Conservation (phyloP, 192 early-diverging fungal genomes). For the Entomortierella parvispora region DNA sequence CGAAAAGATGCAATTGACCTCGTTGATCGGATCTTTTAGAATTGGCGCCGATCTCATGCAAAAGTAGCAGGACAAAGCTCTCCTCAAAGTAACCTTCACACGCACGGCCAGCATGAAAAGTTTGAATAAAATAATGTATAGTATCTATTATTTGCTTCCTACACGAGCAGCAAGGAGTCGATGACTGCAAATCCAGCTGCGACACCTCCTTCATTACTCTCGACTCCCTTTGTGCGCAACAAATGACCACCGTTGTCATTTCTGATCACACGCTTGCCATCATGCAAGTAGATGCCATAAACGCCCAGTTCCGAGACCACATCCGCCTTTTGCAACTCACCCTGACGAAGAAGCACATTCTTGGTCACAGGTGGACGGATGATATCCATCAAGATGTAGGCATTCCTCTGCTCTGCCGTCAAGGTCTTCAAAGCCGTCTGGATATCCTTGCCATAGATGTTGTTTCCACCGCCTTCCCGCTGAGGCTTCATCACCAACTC, state of each 20-base stretch:
- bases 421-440: conserved; percentile 62
- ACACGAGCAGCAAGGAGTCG: conserved; percentile 82
- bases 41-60: conserved; percentile 69
- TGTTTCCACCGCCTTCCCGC: conserved; percentile 96
- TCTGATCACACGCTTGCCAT: conserved; percentile 64
- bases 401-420: conserved; percentile 73
- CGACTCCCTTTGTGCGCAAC: conserved; percentile 88
- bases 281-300: conserved; percentile 86
- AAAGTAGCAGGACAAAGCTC: conserved; percentile 2
- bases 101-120: too few relatives aligned
- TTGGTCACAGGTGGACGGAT: conserved; percentile 81
- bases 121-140: not conserved
- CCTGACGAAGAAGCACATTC: conserved; percentile 83
- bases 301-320: conserved; percentile 95
- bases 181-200: conserved; percentile 95
- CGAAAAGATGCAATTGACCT: conserved; percentile 89
- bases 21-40: conserved; percentile 90
- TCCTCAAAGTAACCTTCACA: too few relatives aligned
- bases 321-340: conserved; percentile 71
- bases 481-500: conserved; percentile 95
- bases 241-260: conserved; percentile 91
- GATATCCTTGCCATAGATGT: conserved; percentile 92
- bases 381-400: conserved; percentile 96
- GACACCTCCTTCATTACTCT: conserved; percentile 94
- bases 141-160: conserved; percentile 7